These are phyloP conservation scores for Graphiopsis chlorocephala DNA, from an alignment of 2,329 filamentous ascomycete genomes.

Conservation along the genomic window DNA sequence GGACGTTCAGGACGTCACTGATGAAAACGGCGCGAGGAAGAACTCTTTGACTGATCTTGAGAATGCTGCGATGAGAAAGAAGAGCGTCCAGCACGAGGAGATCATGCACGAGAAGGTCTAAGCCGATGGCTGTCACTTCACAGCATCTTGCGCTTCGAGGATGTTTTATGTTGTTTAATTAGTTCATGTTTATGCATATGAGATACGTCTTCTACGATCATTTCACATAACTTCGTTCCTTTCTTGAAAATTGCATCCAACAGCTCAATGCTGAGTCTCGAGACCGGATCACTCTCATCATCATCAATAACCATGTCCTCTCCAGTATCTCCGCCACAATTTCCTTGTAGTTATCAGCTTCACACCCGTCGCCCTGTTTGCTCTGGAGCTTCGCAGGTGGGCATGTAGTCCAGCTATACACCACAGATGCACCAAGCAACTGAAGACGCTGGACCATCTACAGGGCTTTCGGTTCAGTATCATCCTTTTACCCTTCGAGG, in stretches of 20 bases:
- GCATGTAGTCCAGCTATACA: too few relatives aligned
- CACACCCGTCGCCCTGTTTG: too few relatives aligned
- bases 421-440: too few relatives aligned
- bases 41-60: slow-evolving; percentile 34
- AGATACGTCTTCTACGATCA: neutral
- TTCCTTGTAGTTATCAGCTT: too few relatives aligned
- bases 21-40: slow-evolving; percentile 25
- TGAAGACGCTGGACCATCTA: too few relatives aligned
- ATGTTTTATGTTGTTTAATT: neutral
- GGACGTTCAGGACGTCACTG: slow-evolving; percentile 42
- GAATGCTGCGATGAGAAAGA: slow-evolving; percentile 34
- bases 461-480: too few relatives aligned
- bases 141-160: neutral
- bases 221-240: neutral
- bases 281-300: too few relatives aligned
- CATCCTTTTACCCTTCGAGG: too few relatives aligned
- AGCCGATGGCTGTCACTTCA: neutral
- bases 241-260: neutral
- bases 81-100: slow-evolving; percentile 33
- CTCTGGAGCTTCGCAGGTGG: too few relatives aligned
- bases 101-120: slow-evolving; percentile 8
- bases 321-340: too few relatives aligned
- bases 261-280: too few relatives aligned
- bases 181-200: neutral
- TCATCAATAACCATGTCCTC: too few relatives aligned